Base-by-base conservation (phyloP, 164 flowering plant species). In the Berberis thunbergii region DNA sequence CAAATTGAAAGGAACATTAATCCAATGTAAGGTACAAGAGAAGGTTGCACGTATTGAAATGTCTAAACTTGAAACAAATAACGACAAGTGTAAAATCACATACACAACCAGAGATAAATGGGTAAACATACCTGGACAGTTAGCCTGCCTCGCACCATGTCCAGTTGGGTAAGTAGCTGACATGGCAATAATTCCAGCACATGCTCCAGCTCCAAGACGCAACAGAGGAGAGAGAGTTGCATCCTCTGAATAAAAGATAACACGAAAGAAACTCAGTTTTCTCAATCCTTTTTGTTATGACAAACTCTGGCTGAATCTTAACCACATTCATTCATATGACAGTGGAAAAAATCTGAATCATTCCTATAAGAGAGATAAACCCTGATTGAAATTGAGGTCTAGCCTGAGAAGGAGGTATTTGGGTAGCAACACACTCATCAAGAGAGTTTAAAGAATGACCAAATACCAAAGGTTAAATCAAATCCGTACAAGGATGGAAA, bases 141-240 rank as follows among this genome's bases (percentile, higher is more conserved):
- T 40, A 94, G 67, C 73, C 98, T 79, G 63, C 98, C 98, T 57
- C 98, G 88, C 38, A 86, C 98, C 98, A 94, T 77, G 77, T 90
- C 98, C 97, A 94, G n/a, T 87, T 3, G 98, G 98, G 71, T 94
- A 93, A 50, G 98, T 93, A 45, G 98, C 97, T 41, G 98, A 93
- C 98, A 93, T 93, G 70, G 95, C 98, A 80, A 93, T 90, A 42
- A 93, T 93, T 70, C 98, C 98, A 80, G 98, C 98, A 84, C 91
- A 87, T 43, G 97, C 98, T 65, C 98, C 98, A 77, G 98, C 98
- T 55, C 92, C 98, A 72, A 93, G 96, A 42, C 98, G 92, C 62
- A 93, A 64, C 59, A 90, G 62, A 72, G 98, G 98, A 79, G 91
- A 87, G 45, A 94, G 89, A 54, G 83, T 67, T 43, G 95, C 97